phyloP scores from a whole-genome alignment of 2,329 filamentous ascomycete species.

The Trichoderma simmonsii region DNA sequence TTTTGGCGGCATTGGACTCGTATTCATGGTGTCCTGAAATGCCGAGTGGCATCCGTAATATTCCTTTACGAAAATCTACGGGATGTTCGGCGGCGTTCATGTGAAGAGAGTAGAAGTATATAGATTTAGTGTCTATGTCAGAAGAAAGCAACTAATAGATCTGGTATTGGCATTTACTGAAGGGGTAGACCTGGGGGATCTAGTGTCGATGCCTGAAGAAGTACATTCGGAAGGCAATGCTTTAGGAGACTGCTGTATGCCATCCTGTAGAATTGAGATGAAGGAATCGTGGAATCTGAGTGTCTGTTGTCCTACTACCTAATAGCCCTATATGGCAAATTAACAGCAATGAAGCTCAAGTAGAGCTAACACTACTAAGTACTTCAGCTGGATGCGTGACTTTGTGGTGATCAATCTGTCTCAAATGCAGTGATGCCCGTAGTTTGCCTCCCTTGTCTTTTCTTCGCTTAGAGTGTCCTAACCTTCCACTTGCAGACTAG shows the following conservation, averaged over 20 bases:
- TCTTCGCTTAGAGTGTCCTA: conserved; percentile 18
- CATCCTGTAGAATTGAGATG: not conserved
- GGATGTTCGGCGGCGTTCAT: not conserved
- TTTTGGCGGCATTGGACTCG: not conserved
- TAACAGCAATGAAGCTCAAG: not conserved
- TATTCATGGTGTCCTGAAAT: not conserved
- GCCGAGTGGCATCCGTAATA: not conserved
- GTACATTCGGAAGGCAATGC: not conserved
- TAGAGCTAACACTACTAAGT: not conserved
- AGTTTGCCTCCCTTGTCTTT: not conserved
- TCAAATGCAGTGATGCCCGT: not conserved
- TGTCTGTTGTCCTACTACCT: not conserved
- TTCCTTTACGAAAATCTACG: not conserved
- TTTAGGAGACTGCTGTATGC: not conserved
- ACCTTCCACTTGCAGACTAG: conserved; percentile 29
- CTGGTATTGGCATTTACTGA: not conserved
- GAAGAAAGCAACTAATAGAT: not conserved
- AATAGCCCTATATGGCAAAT: not conserved
- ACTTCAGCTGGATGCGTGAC: not conserved
- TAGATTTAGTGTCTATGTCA: not conserved
- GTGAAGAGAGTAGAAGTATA: not conserved
- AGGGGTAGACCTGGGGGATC: not conserved
- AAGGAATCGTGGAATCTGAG: not conserved
- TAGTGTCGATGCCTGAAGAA: not conserved
- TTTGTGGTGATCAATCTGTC: not conserved